Evolutionary conservation across 1,284 basidiomycete genomes (phyloP), one percentile per base, ranked within the genome.

Genomic region (Schizophyllum commune): DNA sequence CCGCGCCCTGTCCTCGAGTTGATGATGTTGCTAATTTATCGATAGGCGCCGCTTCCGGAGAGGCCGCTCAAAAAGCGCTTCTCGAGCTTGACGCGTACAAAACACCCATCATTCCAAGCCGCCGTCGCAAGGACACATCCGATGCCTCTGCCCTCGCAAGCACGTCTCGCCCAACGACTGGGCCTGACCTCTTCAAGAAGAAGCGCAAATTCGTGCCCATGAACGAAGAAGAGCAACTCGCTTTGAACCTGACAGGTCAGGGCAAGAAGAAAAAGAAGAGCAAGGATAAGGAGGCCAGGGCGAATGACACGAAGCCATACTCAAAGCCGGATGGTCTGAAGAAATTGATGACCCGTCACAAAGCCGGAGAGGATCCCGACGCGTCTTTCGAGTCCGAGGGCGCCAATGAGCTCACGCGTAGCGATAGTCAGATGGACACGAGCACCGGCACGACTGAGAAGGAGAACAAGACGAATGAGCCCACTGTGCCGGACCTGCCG

Each of bases 21-120:
- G 56, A 57, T 58, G 17, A 4, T n/a, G 39, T 58, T 55, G 22
- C 57, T 62, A 52, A 59, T n/a, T 61, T n/a, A 60, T 58, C 64
- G 57, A 61, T 61, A 55, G 53, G 61, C 32, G 62, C 64, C 71
- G 71, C 72, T 65, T 69, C 74, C 60, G 68, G 71, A 61, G 74
- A 77, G 2, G 69, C 75, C 64, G 83, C 78, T 57, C 75, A 89
- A 71, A 79, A 81, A 63, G 84, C 83, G 20, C 77, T 90, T 4
- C 82, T 84, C 58, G 85, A 88, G 65, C 73, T 90, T 52, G 88
- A 91, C 64, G 79, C 86, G 51, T 91, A 90, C 75, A 87, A 85
- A 73, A 91, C 86, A 0, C 89, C 89, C 7, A 77, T 91, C 56
- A 67, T 90, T 7, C 88, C 89, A 4, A 84, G 85, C 52, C 83